Conservation (phyloP, 108 stramenopile genomes). For the Seminavis robusta region DNA sequence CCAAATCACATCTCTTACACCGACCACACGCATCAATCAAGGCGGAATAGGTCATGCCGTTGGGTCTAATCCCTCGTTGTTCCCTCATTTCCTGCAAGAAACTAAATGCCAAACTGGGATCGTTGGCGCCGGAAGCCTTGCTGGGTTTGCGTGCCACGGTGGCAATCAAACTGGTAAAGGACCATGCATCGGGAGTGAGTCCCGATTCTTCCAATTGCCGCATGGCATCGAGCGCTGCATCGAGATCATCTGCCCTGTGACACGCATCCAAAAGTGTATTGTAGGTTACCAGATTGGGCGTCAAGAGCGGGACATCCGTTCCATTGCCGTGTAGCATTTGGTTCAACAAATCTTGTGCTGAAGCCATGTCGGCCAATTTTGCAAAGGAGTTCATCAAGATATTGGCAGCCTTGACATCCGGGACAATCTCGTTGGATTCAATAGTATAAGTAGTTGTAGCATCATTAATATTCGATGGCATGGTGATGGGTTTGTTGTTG, state of each 20-base stretch:
- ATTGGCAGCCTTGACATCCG: slow-evolving; percentile 82
- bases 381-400: slow-evolving; percentile 87
- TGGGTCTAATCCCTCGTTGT: slow-evolving; percentile 53
- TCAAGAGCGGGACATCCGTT: slow-evolving; percentile 40
- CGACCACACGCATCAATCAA: slow-evolving; percentile 82
- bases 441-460: not conserved
- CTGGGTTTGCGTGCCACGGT: slow-evolving; percentile 65
- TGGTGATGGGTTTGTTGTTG: not conserved
- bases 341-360: slow-evolving; percentile 55
- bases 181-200: slow-evolving; percentile 59
- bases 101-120: slow-evolving; percentile 73
- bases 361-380: slow-evolving; percentile 57
- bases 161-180: slow-evolving; percentile 82
- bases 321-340: slow-evolving; percentile 54
- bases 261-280: slow-evolving; percentile 85
- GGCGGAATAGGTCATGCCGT: slow-evolving; percentile 84
- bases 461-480: not conserved
- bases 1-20: slow-evolving; percentile 68
- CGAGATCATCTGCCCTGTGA: slow-evolving; percentile 69
- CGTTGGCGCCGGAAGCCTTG: slow-evolving; percentile 32
- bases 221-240: slow-evolving; percentile 54
- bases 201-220: slow-evolving; percentile 35
- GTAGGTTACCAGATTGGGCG: slow-evolving; percentile 75
- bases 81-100: slow-evolving; percentile 67
- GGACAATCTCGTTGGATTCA: too few relatives aligned